Percentiles rank a stretch among this genome's conserved stretches.
Conservation (phyloP, 371 early-diverging fungal species). For the Mucor saturninus region DNA sequence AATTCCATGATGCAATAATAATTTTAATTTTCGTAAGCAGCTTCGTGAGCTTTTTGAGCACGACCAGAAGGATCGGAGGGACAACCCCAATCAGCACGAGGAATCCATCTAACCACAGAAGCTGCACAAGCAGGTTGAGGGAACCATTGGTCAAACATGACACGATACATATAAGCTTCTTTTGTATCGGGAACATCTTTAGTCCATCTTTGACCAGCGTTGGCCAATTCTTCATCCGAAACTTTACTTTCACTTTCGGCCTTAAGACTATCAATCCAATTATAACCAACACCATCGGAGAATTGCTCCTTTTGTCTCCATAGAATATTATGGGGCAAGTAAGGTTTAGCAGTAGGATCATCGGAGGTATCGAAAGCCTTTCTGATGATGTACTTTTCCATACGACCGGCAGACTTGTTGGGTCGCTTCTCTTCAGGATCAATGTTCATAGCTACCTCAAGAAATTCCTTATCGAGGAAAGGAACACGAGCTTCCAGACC, state of each 20-base stretch:
- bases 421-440: conserved; percentile 81
- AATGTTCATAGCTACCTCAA: conserved; percentile 88
- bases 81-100: conserved; percentile 96
- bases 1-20: too few species aligned
- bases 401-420: conserved; percentile 39
- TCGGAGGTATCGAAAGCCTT: conserved; percentile 76
- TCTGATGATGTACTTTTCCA: conserved; percentile 89
- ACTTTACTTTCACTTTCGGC: conserved; percentile 70
- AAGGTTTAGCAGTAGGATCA: conserved; percentile 73
- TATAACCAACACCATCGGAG: conserved; percentile 96
- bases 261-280: conserved; percentile 94
- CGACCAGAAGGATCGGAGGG: conserved; percentile 96
- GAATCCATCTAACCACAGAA: conserved; percentile 94
- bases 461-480: conserved; percentile 88
- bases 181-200: conserved; percentile 82
- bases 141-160: conserved; percentile 90
- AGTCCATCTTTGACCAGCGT: conserved; percentile 74
- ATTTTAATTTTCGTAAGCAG: too few species aligned
- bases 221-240: conserved; percentile 77
- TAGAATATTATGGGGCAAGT: conserved; percentile 87
- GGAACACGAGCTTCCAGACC: conserved; percentile 98
- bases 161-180: conserved; percentile 95
- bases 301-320: conserved; percentile 99
- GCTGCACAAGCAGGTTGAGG: conserved; percentile 88
- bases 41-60: conserved; percentile 89